Base-by-base conservation (phyloP, 208 protist species). In the Leishmania braziliensis region DNA sequence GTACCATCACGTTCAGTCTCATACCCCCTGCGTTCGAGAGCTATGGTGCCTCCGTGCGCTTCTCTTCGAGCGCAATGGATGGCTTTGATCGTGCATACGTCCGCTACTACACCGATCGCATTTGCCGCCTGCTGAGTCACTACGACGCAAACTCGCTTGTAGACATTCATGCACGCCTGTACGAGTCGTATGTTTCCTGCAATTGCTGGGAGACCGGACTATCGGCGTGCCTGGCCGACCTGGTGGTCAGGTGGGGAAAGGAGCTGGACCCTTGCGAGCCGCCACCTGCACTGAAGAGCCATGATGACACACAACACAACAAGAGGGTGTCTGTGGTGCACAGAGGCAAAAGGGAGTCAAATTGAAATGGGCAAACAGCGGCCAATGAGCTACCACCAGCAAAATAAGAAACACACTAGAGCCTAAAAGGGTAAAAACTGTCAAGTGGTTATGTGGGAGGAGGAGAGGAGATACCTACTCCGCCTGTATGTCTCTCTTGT, bases 61-160 rank as follows among this genome's bases (percentile, higher is more conserved):
- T 92, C 50, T 71, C 87, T 56, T 77, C 73, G 33, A 60, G 62
- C 63, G 71, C 81, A 0, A 73, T 92, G 23, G 71, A 87, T 18
- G 80, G 83, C 63, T 87, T 94, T 58, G 84, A 90, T 68, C 90
- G 92, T 20, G 77, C 29, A 10, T 94, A 91, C 80, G 86, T 97
- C 46, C 91, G 90, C 12, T 93, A 95, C 82, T 97, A 96, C 84
- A 60, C 86, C 0, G 62, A 83, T n/a, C 90, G 92, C 43, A 92
- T 96, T 33, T 85, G 74, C 54, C 84, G 76, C 54, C 81, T 94
- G 48, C 79, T 95, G 69, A 83, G 85, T 70, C 81, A 92, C 77
- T 92, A 95, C 84, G 92, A 97, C 77, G 89, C 89, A 2, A 91
- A 93, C 81, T 89, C 87, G 76, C 82, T 97, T 29, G 71, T 87